Conservation (phyloP, 345 rosid species). For the Garcia nutans region DNA sequence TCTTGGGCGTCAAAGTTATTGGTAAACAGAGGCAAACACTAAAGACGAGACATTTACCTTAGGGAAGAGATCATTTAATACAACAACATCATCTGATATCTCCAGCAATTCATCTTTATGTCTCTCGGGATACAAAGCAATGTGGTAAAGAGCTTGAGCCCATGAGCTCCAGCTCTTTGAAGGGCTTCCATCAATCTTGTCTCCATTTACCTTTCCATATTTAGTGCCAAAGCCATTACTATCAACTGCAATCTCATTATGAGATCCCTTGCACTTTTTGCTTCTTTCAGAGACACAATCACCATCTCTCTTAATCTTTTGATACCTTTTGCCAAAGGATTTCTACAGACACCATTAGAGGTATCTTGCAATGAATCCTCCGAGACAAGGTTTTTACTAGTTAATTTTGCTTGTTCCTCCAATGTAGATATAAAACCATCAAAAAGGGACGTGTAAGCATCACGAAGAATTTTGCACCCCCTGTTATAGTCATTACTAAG, state of each 20-base stretch:
- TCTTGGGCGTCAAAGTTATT: not conserved
- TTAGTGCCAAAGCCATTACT: slow-evolving; percentile 17
- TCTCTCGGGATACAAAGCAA: slow-evolving; percentile 74
- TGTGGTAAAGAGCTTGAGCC: slow-evolving; percentile 71
- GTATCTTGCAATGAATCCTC: slow-evolving; percentile 24
- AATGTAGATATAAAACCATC: slow-evolving; percentile 60
- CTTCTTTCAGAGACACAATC: slow-evolving; percentile 35
- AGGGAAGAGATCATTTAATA: slow-evolving; percentile 75
- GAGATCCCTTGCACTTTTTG: slow-evolving; percentile 56
- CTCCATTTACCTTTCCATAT: slow-evolving; percentile 22
- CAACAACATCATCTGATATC: slow-evolving; percentile 55
- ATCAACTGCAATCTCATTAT: slow-evolving; percentile 25
- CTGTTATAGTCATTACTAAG: slow-evolving; percentile 62
- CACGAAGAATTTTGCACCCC: slow-evolving; percentile 71
- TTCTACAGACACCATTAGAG: slow-evolving; percentile 22
- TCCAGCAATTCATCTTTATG: slow-evolving; percentile 61
- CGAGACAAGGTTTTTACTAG: slow-evolving; percentile 17
- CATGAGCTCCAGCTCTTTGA: slow-evolving; percentile 66
- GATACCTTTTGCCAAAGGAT: slow-evolving; percentile 23
- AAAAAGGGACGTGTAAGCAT: slow-evolving; percentile 75
- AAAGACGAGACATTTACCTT: slow-evolving; percentile 45
- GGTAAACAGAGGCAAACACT: not conserved
- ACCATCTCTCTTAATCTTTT: slow-evolving; percentile 45
- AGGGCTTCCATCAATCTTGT: slow-evolving; percentile 23
- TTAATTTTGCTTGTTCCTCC: slow-evolving; percentile 38